These are phyloP conservation scores for Lentinula lateritia DNA, from an alignment of 768 basidiomycete genomes.

Conservation along the genomic window DNA sequence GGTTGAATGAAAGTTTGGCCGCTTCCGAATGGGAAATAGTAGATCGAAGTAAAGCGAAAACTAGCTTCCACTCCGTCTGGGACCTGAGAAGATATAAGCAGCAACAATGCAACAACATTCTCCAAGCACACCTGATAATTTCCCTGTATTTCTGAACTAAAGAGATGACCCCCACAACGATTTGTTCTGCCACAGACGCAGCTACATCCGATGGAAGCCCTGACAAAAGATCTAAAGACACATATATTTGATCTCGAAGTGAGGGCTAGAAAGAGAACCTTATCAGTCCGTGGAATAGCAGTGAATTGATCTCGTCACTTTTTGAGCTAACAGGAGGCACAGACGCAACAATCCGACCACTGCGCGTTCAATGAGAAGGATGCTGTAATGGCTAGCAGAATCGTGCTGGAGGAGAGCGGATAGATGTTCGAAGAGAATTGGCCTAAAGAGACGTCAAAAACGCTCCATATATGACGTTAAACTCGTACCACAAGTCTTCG, in stretches of 20 bases:
- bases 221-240: conserved; percentile 87
- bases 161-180: conserved; percentile 74
- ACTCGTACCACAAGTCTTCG: conserved; percentile 79
- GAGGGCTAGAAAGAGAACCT: conserved; percentile 34
- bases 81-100: conserved; percentile 40
- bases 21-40: conserved; percentile 87
- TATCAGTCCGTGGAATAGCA: conserved; percentile 22
- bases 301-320: conserved; percentile 37
- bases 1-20: conserved; percentile 75
- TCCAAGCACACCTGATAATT: conserved; percentile 52
- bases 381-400: conserved; percentile 75
- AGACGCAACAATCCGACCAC: conserved; percentile 84
- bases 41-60: conserved; percentile 81
- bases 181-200: conserved; percentile 84
- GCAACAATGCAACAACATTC: background rate
- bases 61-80: conserved; percentile 93
- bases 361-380: conserved; percentile 89
- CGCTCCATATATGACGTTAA: background rate
- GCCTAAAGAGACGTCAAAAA: conserved; percentile 47
- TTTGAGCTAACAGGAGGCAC: conserved; percentile 76
- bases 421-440: conserved; percentile 90
- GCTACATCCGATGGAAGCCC: conserved; percentile 73
- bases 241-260: conserved; percentile 89
- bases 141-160: conserved; percentile 74
- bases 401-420: conserved; percentile 60